These are phyloP conservation scores for Bertia moriformis DNA, from an alignment of 2,329 filamentous ascomycete genomes.

Conservation along the genomic window DNA sequence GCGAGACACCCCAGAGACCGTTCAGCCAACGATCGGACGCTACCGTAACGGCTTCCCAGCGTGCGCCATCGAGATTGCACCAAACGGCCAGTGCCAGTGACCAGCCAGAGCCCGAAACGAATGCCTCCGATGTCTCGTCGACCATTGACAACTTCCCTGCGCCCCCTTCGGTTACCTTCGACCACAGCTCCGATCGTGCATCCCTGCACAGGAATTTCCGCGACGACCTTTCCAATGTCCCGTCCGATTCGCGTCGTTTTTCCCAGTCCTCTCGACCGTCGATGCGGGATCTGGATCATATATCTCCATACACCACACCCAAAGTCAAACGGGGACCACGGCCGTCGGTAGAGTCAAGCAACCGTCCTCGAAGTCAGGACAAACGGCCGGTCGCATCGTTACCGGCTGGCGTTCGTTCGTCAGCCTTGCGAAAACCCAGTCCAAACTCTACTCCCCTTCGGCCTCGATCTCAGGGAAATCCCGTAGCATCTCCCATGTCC, in stretches of 20 bases:
- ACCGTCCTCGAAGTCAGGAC: slow-evolving; percentile 24
- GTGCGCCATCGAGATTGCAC: too few species aligned
- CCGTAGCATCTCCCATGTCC: neutral
- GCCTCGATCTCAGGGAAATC: neutral
- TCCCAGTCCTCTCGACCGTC: slow-evolving; percentile 24
- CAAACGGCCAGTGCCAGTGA: too few species aligned
- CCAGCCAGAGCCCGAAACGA: too few species aligned
- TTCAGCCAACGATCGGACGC: neutral
- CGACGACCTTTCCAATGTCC: too few species aligned
- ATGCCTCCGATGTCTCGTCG: too few species aligned
- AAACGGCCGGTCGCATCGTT: slow-evolving; percentile 59
- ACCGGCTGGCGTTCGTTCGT: slow-evolving; percentile 54
- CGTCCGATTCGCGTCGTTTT: too few species aligned
- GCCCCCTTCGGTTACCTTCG: neutral
- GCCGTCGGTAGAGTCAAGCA: slow-evolving; percentile 55
- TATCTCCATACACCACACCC: slow-evolving; percentile 24
- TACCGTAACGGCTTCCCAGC: neutral
- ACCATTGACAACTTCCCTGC: too few species aligned
- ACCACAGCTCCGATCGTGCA: neutral
- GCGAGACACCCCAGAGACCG: neutral
- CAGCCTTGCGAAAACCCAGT: neutral
- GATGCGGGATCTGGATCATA: neutral
- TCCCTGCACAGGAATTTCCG: too few species aligned
- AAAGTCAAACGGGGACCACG: slow-evolving; percentile 84
- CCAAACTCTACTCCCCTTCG: neutral